These are phyloP conservation scores for Thielaviopsis punctulata DNA, from an alignment of 2,329 filamentous ascomycete genomes.

Conservation along the genomic window DNA sequence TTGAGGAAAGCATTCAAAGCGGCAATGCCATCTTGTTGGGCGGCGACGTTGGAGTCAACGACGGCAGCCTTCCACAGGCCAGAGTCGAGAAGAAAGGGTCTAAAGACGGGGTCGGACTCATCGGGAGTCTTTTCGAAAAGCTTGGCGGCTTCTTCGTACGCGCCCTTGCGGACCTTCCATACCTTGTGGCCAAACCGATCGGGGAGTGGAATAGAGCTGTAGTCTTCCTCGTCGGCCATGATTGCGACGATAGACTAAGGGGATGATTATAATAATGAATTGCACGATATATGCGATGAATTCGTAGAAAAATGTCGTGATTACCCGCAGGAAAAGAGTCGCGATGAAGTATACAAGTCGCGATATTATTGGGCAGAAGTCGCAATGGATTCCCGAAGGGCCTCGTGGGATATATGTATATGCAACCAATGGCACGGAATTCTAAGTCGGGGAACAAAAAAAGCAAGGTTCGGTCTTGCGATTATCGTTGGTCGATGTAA, in stretches of 20 bases:
- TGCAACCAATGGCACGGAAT: background rate
- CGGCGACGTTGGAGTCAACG: slow-evolving; percentile 87
- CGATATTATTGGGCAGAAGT: too few species aligned
- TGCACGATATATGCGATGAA: background rate
- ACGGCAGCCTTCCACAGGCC: slow-evolving; percentile 84
- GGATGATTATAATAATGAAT: background rate
- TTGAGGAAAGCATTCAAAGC: slow-evolving; percentile 86
- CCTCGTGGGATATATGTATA: too few species aligned
- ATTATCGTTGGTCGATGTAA: background rate
- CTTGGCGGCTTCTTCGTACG: slow-evolving; percentile 82
- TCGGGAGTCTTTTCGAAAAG: slow-evolving; percentile 71
- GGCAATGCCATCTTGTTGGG: slow-evolving; percentile 80
- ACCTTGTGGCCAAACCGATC: slow-evolving; percentile 78
- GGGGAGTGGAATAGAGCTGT: slow-evolving; percentile 56
- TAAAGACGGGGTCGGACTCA: slow-evolving; percentile 71
- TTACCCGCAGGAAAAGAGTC: too few species aligned
- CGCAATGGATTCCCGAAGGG: too few species aligned
- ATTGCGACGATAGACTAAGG: slow-evolving; percentile 7
- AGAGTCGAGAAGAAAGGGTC: slow-evolving; percentile 72
- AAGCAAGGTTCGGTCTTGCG: background rate
- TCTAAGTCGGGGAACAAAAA: background rate
- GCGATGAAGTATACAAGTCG: too few species aligned
- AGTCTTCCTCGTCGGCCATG: slow-evolving; percentile 76
- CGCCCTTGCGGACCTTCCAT: slow-evolving; percentile 94
- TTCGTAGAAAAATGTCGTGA: too few species aligned